A percentile compares a stretch with the other conserved stretches of the same genome.
phyloP scores from a whole-genome alignment of 2,329 filamentous ascomycete species.

The Fusarium anguioides region DNA sequence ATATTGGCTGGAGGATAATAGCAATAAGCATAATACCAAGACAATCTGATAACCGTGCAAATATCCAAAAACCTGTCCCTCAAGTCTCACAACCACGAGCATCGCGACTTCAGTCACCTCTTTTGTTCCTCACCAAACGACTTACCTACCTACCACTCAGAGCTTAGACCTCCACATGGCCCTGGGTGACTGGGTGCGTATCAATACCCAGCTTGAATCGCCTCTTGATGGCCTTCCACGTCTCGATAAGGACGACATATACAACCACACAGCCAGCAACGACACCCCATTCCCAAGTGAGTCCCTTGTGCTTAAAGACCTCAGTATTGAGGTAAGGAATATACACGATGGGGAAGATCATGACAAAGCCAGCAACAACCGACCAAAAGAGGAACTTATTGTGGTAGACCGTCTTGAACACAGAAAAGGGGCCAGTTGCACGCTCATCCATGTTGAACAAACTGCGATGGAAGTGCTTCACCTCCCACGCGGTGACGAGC shows the following conservation, averaged over 20 bases:
- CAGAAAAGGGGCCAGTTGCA: constrained; percentile 60
- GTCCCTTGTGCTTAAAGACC: constrained; percentile 76
- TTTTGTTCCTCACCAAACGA: neutral
- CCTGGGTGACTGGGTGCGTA: constrained; percentile 31
- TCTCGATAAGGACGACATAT: constrained; percentile 73
- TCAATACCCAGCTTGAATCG: constrained; percentile 52
- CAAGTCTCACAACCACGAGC: constrained; percentile 7
- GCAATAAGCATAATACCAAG: constrained; percentile 43
- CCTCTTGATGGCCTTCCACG: constrained; percentile 76
- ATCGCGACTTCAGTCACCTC: neutral
- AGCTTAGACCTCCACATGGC: constrained; percentile 35
- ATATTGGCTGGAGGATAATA: constrained; percentile 47
- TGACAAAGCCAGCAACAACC: constrained; percentile 68
- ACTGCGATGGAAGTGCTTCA: constrained; percentile 75
- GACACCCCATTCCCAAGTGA: constrained; percentile 79
- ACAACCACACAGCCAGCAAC: constrained; percentile 68
- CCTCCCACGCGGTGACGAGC: constrained; percentile 78
- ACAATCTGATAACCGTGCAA: constrained; percentile 42
- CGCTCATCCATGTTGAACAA: constrained; percentile 74
- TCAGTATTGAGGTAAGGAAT: constrained; percentile 72
- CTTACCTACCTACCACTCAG: neutral
- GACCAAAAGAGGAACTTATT: constrained; percentile 76
- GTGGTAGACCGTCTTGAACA: constrained; percentile 71
- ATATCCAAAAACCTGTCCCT: constrained; percentile 49
- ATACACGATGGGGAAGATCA: constrained; percentile 73